Evolutionary conservation across 495 filamentous ascomycete species (phyloP), one percentile per base, ranked within the genome.

Genomic region (Acidomyces sp.): DNA sequence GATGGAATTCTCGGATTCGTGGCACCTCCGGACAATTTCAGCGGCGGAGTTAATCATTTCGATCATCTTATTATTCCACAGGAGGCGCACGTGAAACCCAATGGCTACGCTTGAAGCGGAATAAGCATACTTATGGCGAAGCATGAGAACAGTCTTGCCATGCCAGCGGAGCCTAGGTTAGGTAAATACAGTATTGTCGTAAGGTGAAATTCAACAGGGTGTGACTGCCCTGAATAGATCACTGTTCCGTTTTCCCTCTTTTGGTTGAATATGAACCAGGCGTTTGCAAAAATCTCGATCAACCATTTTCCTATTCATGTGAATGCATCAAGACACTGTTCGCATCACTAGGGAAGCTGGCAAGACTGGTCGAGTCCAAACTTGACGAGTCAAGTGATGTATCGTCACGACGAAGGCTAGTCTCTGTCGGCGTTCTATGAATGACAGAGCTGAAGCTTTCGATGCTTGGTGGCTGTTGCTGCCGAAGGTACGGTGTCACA

Each of bases 361-460:
- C 7, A 22, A 43, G n/a, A 26, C 45, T 48, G 9, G 22, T 28
- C 2, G 45, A 37, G 3, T 15, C 25, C 11, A 30, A 9, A 18
- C 41, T 35, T 12, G 33, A 35, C 6, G 33, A 43, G 6, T 32
- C 34, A 20, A 23, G 7, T 5, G 12, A 24, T 15, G 26, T 20
- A 30, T 16, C 13, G 31, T 34, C 6, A n/a, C 19, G 29, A 15
- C 10, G 18, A 4, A 35, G 1, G 16, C 12, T 15, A 7, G 18
- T 18, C 3, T 30, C 9, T 4, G 6, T 22, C 6, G 45, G 32
- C 15, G 17, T 15, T n/a, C 35, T 25, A 28, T 34, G 45, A 6
- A 48, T 43, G 6, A 48, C 45, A 2, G 45, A 48, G 31, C 39
- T 24, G 27, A 48, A 22, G 17, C 45, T 48, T 29, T 48, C 45